Base-by-base conservation (phyloP, 352 stramenopile genomes). In the Peronospora tabacina region DNA sequence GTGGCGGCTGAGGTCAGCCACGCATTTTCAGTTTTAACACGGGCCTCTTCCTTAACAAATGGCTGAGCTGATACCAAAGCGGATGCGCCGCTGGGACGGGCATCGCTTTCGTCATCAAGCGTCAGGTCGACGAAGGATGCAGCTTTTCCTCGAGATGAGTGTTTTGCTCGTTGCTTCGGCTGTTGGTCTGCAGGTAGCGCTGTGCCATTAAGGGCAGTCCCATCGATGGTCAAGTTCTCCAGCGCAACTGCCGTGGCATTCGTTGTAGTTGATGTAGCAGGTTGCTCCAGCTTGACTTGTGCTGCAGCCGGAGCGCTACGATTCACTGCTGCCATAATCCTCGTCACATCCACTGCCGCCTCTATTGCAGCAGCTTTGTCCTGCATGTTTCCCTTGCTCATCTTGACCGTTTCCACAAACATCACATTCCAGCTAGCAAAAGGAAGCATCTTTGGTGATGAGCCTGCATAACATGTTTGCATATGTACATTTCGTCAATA, bases 381-480 rank as follows among this genome's bases (percentile, higher is more conserved):
- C 52, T 65, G 61, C 30, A 70, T 42, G 12, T 58, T 15, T 1
- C 69, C 49, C 34, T 65, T 68, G 26, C 55, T 56, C 35, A 58
- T 66, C 45, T 76, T 82, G 8, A 67, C 62, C 51, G 71, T 61
- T 30, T 85, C 72, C 17, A 64, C 32, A 38, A 81, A 78, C 32
- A 54, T 49, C 0, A 49, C 26, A 22, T 63, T 66, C 75, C 75
- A 89, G 22, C 49, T 66, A 22, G 63, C 64, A 26, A 74, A 81
- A 7, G 58, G 63, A 10, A 80, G 33, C 37, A 80, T 68, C n/a
- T 20, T 65, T 0, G 58, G 54, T n/a, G 61, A 61, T 15, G 66
- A 62, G 3, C 68, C 73, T 85, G 39, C 15, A 35, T 16, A 2
- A 0, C 5, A 44, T 16, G 36, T n/a, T 32, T 30, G 17, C 9